Evolutionary conservation across 257 asterid genomes (phyloP), one percentile per base, ranked within the genome.

Genomic region (Nicotiana knightiana): DNA sequence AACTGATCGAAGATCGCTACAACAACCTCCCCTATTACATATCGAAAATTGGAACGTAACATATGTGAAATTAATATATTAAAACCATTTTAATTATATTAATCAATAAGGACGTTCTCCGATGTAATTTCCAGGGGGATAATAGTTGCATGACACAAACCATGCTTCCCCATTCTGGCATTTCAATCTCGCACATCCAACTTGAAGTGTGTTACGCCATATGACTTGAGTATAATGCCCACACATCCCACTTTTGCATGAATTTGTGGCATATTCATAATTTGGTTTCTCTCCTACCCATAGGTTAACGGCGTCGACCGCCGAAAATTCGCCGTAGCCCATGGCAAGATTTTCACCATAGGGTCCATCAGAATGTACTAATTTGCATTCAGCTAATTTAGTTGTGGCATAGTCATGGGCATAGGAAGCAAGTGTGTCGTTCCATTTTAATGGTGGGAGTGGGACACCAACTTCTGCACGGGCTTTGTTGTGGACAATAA

Each of bases 301-400:
- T 51, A 85, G 0, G 1, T 76, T 68, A n/a, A 83, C 86, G 0
- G 86, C 85, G 18, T 87, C 82, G 1, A 77, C 80, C 0, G 83
- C 90, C 0, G 68, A 59, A 17, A 85, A 18, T 8, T 77, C 81
- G 9, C 82, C 79, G 6, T 30, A 15, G 1, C 84, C 86, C 59
- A 66, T 30, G 1, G 88, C 88, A 28, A 87, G 81, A 35, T 87
- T 87, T 35, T 87, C 90, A 5, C 90, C 90, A 1, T 80, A 85
- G 1, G 82, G 85, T 6, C 88, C 87, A 0, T 62, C 73, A 1
- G 90, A 87, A 57, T 87, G 90, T 28, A 15, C 28, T 67, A 85
- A 15, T 1, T 55, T 54, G 68, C 90, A 87, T 48, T 84, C 79
- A 3, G 24, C 82, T 35, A 82, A 55, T 76, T 84, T 82, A 5